Percentiles rank a stretch among this genome's conserved stretches.
phyloP scores from a whole-genome alignment of 129 eudicot species.

The Centella asiatica region DNA sequence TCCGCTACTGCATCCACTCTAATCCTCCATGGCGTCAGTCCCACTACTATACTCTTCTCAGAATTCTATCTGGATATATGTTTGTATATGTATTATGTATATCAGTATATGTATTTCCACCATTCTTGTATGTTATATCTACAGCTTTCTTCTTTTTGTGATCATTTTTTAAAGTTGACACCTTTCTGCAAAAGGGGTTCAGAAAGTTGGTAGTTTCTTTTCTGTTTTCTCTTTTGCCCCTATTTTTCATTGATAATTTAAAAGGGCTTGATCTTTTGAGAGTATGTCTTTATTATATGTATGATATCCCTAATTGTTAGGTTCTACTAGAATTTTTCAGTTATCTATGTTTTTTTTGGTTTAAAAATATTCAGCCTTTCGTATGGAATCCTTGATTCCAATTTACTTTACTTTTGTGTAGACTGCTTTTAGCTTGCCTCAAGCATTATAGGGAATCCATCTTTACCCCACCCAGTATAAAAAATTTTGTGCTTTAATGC shows the following conservation, averaged over 20 bases:
- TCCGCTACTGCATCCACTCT: conserved; percentile 94
- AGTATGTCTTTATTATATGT: background rate
- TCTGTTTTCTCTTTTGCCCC: too few species aligned
- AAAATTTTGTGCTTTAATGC: background rate
- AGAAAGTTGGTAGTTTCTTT: background rate
- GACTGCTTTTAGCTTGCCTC: background rate
- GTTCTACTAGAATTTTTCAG: background rate
- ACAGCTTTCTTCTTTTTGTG: background rate
- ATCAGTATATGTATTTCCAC: background rate
- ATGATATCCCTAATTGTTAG: too few species aligned
- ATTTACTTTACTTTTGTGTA: background rate
- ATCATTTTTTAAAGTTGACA: background rate
- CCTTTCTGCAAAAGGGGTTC: background rate
- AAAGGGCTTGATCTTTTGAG: background rate
- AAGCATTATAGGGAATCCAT: background rate
- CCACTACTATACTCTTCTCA: background rate
- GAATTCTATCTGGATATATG: too few species aligned
- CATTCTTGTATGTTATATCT: too few species aligned
- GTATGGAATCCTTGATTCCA: background rate
- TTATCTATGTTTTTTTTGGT: background rate
- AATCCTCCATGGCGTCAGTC: conserved; percentile 91
- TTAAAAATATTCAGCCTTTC: too few species aligned
- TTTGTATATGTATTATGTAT: background rate
- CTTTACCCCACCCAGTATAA: background rate
- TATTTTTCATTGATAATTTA: too few species aligned